phyloP scores from a whole-genome alignment of 495 filamentous ascomycete species.

The Daldinia bambusicola region DNA sequence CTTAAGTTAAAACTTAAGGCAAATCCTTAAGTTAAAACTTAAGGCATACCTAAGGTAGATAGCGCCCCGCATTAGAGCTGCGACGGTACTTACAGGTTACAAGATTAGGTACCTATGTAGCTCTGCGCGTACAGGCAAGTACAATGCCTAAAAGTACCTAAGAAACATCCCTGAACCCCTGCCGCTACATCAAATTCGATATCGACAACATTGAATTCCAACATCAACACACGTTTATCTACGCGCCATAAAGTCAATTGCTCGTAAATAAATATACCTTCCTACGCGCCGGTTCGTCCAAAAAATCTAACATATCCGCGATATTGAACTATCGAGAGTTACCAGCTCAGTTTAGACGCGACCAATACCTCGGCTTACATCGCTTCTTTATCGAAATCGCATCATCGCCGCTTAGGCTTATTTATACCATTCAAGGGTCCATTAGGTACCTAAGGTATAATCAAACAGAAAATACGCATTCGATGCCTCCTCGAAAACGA shows the following conservation, averaged over 20 bases:
- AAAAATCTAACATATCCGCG: not conserved
- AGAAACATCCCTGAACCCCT: too few species aligned
- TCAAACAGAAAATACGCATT: not conserved
- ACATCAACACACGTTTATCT: not conserved
- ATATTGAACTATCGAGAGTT: not conserved
- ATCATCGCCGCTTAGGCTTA: not conserved
- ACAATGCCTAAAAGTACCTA: too few species aligned
- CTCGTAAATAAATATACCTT: too few species aligned
- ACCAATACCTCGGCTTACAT: constrained; percentile 2
- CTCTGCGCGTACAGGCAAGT: not conserved
- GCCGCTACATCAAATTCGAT: not conserved
- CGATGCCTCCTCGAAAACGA: constrained; percentile 43
- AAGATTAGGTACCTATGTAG: constrained; percentile 1
- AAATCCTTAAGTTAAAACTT: too few species aligned
- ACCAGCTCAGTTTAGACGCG: constrained; percentile 16
- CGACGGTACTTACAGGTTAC: too few species aligned
- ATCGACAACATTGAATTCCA: not conserved
- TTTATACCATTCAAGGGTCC: not conserved
- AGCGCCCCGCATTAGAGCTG: too few species aligned
- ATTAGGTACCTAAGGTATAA: not conserved
- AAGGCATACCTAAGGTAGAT: not conserved
- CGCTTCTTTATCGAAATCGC: not conserved
- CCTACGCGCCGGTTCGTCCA: constrained; percentile 7
- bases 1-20: too few species aligned
- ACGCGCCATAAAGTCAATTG: constrained; percentile 5